Evolutionary conservation across 306 rosid genomes (phyloP), one percentile per base, ranked within the genome.

Genomic region (Lotus japonicus): DNA sequence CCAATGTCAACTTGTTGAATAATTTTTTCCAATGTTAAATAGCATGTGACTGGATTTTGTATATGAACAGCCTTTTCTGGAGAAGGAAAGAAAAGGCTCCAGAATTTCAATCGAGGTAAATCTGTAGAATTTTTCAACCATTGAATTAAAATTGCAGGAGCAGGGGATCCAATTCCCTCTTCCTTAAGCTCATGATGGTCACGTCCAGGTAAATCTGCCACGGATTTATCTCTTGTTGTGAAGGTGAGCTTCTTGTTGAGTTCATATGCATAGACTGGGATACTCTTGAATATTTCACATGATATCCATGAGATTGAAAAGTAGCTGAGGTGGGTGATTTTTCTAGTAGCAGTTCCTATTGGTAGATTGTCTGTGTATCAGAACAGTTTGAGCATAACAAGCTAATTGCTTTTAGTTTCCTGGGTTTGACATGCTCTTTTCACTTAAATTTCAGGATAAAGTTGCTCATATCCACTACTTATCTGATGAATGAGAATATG

Each of bases 161-260:
- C n/a, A n/a, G n/a, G n/a, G n/a, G n/a, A n/a, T n/a, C n/a, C n/a
- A n/a, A n/a, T n/a, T n/a, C n/a, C n/a, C n/a, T n/a, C n/a, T n/a
- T n/a, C n/a, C n/a, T n/a, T n/a, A n/a, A n/a, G n/a, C n/a, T n/a
- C n/a, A n/a, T n/a, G n/a, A n/a, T n/a, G n/a, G n/a, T n/a, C n/a
- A n/a, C n/a, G n/a, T n/a, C n/a, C n/a, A n/a, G n/a, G n/a, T n/a
- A n/a, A n/a, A n/a, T n/a, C n/a, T 70, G 80, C 77, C 14, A 17
- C 39, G 36, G 87, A 84, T 67, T 71, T 61, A 59, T 64, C 91
- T 52, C 82, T 83, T 57, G 83, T 49, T 4, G 67, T 88, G 66
- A 89, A 84, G 98, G 98, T 92, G 76, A 78, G 83, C 69, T 68
- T 39, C 41, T 21, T 42, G 59, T 54, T 60, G 56, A 68, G 13